A percentile compares a stretch with the other conserved stretches of the same genome.
phyloP scores from a whole-genome alignment of 306 rosid species.

The Casuarina glauca region DNA sequence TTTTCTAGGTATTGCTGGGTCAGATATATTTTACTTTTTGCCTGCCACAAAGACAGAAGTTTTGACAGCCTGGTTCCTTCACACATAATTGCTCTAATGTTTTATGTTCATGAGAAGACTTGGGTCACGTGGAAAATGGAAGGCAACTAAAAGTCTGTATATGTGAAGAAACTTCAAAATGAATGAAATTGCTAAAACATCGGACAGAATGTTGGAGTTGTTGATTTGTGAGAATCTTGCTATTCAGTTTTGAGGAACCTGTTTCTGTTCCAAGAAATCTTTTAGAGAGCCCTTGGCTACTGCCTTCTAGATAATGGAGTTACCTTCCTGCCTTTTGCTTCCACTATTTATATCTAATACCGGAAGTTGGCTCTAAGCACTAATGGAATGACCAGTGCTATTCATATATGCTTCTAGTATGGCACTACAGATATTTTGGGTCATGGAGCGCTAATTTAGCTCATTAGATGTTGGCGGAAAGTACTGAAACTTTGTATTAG shows the following conservation, averaged over 20 bases:
- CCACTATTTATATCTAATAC: neutral
- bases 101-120: neutral
- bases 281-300: neutral
- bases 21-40: neutral
- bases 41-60: neutral
- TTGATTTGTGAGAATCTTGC: neutral
- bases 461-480: neutral
- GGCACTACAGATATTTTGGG: neutral
- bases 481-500: neutral
- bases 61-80: neutral
- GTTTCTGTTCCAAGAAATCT: neutral
- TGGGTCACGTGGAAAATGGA: neutral
- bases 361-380: neutral
- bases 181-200: neutral
- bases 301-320: neutral
- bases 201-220: conserved; percentile 1
- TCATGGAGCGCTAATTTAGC: neutral
- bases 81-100: neutral
- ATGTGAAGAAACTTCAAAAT: neutral
- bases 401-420: neutral
- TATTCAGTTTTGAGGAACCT: neutral
- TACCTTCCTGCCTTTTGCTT: neutral
- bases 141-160: neutral
- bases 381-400: neutral
- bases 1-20: neutral